A percentile compares a stretch with the other conserved stretches of the same genome.
Evolutionary conservation across 2,329 filamentous ascomycete genomes (phyloP).

Genomic region (Boeremia lycopersici): DNA sequence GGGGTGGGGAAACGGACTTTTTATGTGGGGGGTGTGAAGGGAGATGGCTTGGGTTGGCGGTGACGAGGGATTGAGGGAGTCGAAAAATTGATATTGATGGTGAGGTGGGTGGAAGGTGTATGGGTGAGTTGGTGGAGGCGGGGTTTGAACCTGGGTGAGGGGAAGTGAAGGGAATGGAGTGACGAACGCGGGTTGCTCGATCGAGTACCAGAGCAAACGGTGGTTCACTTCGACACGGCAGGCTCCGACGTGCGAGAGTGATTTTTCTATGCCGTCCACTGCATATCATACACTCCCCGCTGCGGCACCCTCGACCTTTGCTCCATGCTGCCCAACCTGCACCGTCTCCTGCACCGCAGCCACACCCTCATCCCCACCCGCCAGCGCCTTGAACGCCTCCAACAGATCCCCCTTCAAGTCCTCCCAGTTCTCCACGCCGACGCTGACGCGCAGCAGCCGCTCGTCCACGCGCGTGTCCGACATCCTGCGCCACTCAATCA

Average conservation of each 20-base stretch:
- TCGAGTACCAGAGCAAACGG: too few species aligned
- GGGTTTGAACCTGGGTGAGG: too few species aligned
- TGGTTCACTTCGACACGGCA: too few species aligned
- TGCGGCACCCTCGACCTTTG: constrained; percentile 24
- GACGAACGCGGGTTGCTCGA: too few species aligned
- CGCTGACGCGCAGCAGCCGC: constrained; percentile 76
- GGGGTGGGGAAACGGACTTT: too few species aligned
- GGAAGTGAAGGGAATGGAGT: too few species aligned
- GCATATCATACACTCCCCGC: constrained; percentile 24
- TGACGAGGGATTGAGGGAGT: too few species aligned
- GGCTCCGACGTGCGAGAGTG: not conserved
- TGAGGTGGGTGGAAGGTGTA: too few species aligned
- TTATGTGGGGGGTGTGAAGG: too few species aligned
- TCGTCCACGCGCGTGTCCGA: constrained; percentile 75
- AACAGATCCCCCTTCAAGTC: constrained; percentile 78
- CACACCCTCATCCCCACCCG: not conserved
- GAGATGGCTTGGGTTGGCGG: too few species aligned
- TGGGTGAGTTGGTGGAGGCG: too few species aligned
- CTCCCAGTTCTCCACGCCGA: constrained; percentile 86
- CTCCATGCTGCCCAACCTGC: constrained; percentile 30
- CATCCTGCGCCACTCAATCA: constrained; percentile 97
- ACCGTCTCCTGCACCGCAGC: constrained; percentile 9
- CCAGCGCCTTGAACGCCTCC: constrained; percentile 33
- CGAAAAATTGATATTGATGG: too few species aligned
- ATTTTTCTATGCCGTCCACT: not conserved